A percentile compares a stretch with the other conserved stretches of the same genome.
Conservation (phyloP, 306 rosid species). For the Styphnolobium japonicum region DNA sequence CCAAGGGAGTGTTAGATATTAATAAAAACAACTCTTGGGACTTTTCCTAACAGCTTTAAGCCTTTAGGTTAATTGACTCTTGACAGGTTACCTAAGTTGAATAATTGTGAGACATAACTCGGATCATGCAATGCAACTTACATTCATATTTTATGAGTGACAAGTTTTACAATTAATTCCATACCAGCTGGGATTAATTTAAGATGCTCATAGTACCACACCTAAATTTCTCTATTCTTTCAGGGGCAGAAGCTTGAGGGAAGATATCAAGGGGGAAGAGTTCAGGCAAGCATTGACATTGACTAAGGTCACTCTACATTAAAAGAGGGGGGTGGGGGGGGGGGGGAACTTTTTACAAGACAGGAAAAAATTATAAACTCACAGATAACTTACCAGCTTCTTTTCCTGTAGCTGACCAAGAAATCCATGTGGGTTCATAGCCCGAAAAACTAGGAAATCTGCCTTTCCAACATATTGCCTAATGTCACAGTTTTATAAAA, state of each 20-base stretch:
- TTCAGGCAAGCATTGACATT: background rate
- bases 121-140: background rate
- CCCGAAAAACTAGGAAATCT: constrained; percentile 93
- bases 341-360: background rate
- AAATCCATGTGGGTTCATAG: constrained; percentile 92
- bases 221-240: background rate
- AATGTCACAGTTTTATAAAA: constrained; percentile 19
- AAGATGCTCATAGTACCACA: background rate
- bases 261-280: background rate
- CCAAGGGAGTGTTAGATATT: no score
- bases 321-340: no score
- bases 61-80: background rate
- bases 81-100: background rate
- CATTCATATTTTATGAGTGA: background rate
- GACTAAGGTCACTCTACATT: background rate
- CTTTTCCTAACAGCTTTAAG: background rate
- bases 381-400: constrained; percentile 69
- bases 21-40: background rate
- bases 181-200: background rate
- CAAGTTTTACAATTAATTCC: background rate
- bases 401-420: constrained; percentile 94
- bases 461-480: constrained; percentile 99
- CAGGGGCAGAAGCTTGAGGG: background rate
- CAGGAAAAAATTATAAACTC: background rate
- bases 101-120: background rate